phyloP scores from a whole-genome alignment of 148 eudicot genomes.

The Heliamphora exappendiculata region DNA sequence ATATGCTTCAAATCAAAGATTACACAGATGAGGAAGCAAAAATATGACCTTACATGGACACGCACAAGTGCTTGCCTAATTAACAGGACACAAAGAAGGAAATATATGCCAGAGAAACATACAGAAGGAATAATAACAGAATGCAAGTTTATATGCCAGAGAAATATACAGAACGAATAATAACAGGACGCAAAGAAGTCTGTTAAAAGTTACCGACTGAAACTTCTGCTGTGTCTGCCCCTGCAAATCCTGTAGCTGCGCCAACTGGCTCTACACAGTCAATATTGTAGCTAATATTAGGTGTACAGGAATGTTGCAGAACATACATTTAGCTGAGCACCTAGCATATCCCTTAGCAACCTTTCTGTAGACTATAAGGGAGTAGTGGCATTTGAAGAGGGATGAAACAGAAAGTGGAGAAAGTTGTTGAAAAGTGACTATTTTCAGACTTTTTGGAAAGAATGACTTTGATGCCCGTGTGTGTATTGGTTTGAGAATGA shows the following conservation, averaged over 20 bases:
- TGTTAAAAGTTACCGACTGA: slow-evolving; percentile 35
- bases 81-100: too few species aligned
- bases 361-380: background rate
- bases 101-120: background rate
- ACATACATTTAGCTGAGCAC: slow-evolving; percentile 3
- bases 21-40: background rate
- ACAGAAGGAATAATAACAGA: background rate
- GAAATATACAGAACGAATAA: background rate
- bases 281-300: background rate
- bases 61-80: background rate
- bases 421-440: background rate
- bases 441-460: background rate
- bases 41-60: background rate
- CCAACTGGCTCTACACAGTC: slow-evolving; percentile 47
- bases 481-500: background rate
- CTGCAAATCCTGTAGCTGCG: slow-evolving; percentile 67
- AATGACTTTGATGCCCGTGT: background rate
- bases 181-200: background rate
- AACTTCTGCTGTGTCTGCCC: slow-evolving; percentile 61
- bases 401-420: background rate
- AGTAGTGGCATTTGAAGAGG: background rate
- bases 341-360: background rate
- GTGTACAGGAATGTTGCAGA: background rate
- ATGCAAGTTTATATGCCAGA: background rate
- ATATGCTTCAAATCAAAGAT: background rate